These are phyloP conservation scores for Arthrobotrys sinensis DNA, from an alignment of 2,329 filamentous ascomycete species.

Conservation along the genomic window DNA sequence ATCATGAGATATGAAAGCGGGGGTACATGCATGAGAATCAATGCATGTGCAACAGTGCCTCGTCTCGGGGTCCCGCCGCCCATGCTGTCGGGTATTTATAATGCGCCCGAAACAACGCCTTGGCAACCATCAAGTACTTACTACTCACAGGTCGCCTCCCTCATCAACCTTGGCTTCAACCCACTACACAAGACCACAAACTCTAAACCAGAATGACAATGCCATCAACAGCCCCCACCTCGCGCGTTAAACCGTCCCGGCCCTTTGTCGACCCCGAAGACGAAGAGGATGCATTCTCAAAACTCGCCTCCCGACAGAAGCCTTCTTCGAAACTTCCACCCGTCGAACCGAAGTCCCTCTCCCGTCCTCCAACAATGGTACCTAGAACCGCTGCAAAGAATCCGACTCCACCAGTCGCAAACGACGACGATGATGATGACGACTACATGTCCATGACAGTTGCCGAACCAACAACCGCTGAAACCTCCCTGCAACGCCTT, in stretches of 20 bases:
- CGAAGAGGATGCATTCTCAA: constrained; percentile 56
- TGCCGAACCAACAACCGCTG: constrained; percentile 73
- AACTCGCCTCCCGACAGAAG: constrained; percentile 39
- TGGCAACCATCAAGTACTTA: background rate
- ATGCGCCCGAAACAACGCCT: background rate
- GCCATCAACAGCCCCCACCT: constrained; percentile 40
- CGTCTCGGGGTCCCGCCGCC: constrained; percentile 7
- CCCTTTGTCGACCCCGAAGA: constrained; percentile 41
- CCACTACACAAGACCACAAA: background rate
- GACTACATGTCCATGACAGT: constrained; percentile 99
- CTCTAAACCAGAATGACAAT: constrained; percentile 39
- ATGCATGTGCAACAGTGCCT: background rate
- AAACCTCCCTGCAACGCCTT: constrained; percentile 48
- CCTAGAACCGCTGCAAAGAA: constrained; percentile 1
- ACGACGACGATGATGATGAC: constrained; percentile 79
- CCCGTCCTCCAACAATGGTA: constrained; percentile 6
- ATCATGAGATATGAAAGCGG: too few relatives aligned
- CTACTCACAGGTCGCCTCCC: background rate
- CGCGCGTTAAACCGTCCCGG: constrained; percentile 29
- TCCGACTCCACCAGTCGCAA: background rate
- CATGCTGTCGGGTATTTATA: background rate
- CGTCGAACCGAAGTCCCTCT: constrained; percentile 28
- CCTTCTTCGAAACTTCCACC: constrained; percentile 34
- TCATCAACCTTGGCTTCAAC: background rate
- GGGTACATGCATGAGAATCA: too few relatives aligned